Evolutionary conservation across 1,284 basidiomycete species (phyloP).

Genomic region (Hypsizygus ulmarius): DNA sequence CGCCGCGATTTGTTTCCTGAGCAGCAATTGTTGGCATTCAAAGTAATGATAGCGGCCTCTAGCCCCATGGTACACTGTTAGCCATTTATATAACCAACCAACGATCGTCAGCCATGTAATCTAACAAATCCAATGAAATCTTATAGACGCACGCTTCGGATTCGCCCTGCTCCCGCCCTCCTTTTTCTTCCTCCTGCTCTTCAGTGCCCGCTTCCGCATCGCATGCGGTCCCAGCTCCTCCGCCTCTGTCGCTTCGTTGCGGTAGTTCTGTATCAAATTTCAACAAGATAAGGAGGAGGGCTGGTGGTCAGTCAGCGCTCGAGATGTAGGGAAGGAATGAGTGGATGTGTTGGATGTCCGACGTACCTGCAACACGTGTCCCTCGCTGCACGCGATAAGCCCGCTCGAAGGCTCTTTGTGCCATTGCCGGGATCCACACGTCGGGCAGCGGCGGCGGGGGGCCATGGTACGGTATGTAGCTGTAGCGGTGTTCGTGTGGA

Average conservation of each 20-base stretch:
- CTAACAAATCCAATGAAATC: background rate
- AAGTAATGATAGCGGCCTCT: conserved; percentile 76
- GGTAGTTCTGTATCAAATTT: conserved; percentile 54
- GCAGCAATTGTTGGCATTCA: conserved; percentile 76
- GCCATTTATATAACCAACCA: background rate
- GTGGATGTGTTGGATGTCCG: background rate
- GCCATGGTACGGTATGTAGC: conserved; percentile 48
- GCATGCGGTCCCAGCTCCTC: conserved; percentile 57
- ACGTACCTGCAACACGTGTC: conserved; percentile 72
- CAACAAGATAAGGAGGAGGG: background rate
- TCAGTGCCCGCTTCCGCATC: conserved; percentile 60
- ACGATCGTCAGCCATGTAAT: background rate
- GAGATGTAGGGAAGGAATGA: background rate
- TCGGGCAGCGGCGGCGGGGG: conserved; percentile 55
- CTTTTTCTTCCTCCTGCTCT: conserved; percentile 49
- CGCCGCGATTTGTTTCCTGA: conserved; percentile 72
- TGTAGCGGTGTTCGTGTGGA: background rate
- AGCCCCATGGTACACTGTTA: conserved; percentile 79
- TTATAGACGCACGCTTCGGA: conserved; percentile 48
- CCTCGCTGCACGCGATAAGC: conserved; percentile 71
- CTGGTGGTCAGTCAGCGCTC: background rate
- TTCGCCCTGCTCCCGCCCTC: conserved; percentile 49
- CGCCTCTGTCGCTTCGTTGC: conserved; percentile 66
- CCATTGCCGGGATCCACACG: conserved; percentile 78
- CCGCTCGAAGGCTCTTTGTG: conserved; percentile 73